These are phyloP conservation scores for Phoma herbarum DNA, from an alignment of 2,329 filamentous ascomycete genomes.

Conservation along the genomic window DNA sequence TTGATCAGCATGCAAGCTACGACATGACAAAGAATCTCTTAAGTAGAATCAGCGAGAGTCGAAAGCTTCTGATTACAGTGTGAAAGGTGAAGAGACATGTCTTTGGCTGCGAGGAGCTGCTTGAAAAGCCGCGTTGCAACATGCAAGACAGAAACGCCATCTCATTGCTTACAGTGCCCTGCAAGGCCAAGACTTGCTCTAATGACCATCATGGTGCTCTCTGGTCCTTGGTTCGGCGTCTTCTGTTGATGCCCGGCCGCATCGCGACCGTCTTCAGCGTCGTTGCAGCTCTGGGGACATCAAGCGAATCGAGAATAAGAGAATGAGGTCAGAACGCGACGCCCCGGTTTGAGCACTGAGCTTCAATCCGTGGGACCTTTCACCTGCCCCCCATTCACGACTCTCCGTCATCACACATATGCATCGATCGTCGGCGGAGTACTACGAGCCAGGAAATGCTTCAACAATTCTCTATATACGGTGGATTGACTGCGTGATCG, in stretches of 20 bases:
- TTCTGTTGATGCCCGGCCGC: neutral
- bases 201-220: constrained; percentile 7
- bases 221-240: neutral
- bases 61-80: neutral
- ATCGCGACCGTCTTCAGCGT: neutral
- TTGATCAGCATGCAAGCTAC: neutral
- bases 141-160: neutral
- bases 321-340: constrained; percentile 5
- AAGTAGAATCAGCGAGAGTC: too few relatives aligned
- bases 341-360: neutral
- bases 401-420: neutral
- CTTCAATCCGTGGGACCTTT: neutral
- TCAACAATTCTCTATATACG: too few relatives aligned
- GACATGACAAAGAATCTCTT: neutral
- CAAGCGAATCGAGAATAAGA: constrained; percentile 8
- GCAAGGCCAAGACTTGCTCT: neutral
- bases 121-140: neutral
- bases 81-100: neutral
- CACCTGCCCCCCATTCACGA: too few relatives aligned
- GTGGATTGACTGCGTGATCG: too few relatives aligned
- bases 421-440: too few relatives aligned
- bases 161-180: neutral
- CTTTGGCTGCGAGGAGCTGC: too few relatives aligned
- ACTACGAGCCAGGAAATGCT: too few relatives aligned
- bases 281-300: neutral